A percentile compares a stretch with the other conserved stretches of the same genome.
Conservation (phyloP, 805 yeast genomes). For the Ogataea angusta region DNA sequence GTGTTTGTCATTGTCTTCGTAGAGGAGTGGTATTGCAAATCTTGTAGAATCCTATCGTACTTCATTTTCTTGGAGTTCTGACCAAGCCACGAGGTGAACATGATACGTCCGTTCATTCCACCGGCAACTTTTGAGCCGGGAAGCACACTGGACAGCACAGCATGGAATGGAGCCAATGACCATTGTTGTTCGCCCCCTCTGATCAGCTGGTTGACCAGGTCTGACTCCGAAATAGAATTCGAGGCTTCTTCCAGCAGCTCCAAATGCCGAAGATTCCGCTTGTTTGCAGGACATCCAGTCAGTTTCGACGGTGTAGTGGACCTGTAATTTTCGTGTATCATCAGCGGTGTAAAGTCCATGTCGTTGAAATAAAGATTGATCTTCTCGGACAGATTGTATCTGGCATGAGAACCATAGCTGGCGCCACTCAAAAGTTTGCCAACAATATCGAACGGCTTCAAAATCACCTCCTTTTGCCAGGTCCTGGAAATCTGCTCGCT, state of each 20-base stretch:
- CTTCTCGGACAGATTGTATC: constrained; percentile 70
- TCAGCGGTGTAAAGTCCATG: constrained; percentile 88
- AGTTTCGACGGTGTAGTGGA: constrained; percentile 52
- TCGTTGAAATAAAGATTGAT: constrained; percentile 90
- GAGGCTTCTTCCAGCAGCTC: constrained; percentile 74
- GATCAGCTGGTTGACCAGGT: constrained; percentile 74
- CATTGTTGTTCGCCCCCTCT: constrained; percentile 92
- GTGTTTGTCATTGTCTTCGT: constrained; percentile 75
- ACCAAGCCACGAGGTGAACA: constrained; percentile 85
- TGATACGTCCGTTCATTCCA: constrained; percentile 60
- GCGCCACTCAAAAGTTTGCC: constrained; percentile 62
- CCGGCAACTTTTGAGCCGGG: constrained; percentile 81
- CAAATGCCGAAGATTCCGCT: constrained; percentile 50
- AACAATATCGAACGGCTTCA: constrained; percentile 90
- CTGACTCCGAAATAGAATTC: constrained; percentile 81
- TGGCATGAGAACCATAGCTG: constrained; percentile 50
- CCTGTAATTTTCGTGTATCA: constrained; percentile 93
- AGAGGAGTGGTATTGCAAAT: constrained; percentile 82
- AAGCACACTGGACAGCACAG: constrained; percentile 74
- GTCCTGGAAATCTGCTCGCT: constrained; percentile 58
- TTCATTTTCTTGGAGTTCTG: constrained; percentile 84
- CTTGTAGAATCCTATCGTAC: constrained; percentile 75
- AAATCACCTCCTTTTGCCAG: constrained; percentile 88
- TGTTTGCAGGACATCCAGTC: constrained; percentile 22
- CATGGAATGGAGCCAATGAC: constrained; percentile 91